These are phyloP conservation scores for Penstemon newberryi DNA, from an alignment of 257 asterid genomes.

Conservation along the genomic window DNA sequence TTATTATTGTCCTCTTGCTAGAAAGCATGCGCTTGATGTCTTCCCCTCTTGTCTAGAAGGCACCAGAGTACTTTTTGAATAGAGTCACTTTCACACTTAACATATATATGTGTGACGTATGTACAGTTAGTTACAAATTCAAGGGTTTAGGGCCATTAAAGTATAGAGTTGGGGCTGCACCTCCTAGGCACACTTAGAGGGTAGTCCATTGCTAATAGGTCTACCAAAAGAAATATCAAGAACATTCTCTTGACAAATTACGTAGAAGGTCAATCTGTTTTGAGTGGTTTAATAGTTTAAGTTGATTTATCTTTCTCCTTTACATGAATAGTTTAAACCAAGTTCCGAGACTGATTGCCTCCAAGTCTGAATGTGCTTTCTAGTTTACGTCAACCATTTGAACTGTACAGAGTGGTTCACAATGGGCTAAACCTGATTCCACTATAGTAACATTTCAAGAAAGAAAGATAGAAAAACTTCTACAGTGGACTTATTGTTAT, in stretches of 20 bases:
- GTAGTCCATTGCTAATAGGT: no score
- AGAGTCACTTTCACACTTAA: no score
- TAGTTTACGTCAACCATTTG: neutral
- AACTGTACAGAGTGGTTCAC: neutral
- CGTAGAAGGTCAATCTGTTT: slow-evolving; percentile 1
- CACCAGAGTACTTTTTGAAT: no score
- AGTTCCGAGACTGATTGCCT: neutral
- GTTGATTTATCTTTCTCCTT: slow-evolving; percentile 4
- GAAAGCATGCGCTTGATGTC: no score
- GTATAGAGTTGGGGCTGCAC: no score
- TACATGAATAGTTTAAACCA: neutral
- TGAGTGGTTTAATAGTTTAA: neutral
- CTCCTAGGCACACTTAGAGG: no score
- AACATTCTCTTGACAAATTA: neutral
- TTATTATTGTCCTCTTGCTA: no score
- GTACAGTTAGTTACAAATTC: neutral
- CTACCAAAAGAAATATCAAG: neutral
- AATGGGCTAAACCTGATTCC: slow-evolving; percentile 8
- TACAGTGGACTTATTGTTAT: no score
- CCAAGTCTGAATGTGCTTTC: neutral
- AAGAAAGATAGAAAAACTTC: neutral
- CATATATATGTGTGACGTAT: no score
- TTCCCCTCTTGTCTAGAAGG: no score
- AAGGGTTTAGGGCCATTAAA: neutral
- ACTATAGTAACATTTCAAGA: neutral